Base-by-base conservation (phyloP, 768 basidiomycete genomes). In the Serendipita sp. region DNA sequence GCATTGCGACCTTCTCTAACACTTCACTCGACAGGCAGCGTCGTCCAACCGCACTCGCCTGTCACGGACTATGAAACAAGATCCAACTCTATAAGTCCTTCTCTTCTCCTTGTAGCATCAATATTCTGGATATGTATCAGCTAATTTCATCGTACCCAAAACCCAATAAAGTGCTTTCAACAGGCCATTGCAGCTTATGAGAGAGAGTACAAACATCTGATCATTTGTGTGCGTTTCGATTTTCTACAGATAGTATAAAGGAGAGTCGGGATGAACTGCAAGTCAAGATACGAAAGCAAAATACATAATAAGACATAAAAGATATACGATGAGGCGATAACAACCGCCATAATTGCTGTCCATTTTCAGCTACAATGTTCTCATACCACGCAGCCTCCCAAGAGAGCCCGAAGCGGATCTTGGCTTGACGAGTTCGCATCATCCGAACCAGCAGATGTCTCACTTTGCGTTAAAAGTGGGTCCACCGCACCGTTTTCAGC, bases 11-110 rank as follows among this genome's bases (percentile, higher is more conserved):
- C 48, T 8, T 18, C 18, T 31, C 40, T 13, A 13, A 40, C 37
- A 40, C 40, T 13, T 40, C 40, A 13, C 5, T 50, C 48, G 48
- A 50, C n/a, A 50, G 29, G 18, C 29, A 10, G 27, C 34, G 34
- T 29, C 55, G 55, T 60, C 55, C 55, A 60, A 60, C 55, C 55
- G 55, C 16, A 33, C 29, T n/a, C 18, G 27, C 18, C 36, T 37
- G 36, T 60, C 36, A 34, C 34, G 29, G 29, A 60, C 55, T 60
- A n/a, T 27, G 16, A 23, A 37, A 60, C 55, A 23, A 60, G 55
- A 60, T 60, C 55, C 55, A 60, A 60, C 55, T 60, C 55, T 60
- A 10, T 23, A 33, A 31, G 36, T 60, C 55, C 55, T 60, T 37
- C 27, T 8, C 55, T 60, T 37, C 29, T 18, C 48, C 48, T 31